Base-by-base conservation (phyloP, 805 yeast species). In the Pichia kluyveri region DNA sequence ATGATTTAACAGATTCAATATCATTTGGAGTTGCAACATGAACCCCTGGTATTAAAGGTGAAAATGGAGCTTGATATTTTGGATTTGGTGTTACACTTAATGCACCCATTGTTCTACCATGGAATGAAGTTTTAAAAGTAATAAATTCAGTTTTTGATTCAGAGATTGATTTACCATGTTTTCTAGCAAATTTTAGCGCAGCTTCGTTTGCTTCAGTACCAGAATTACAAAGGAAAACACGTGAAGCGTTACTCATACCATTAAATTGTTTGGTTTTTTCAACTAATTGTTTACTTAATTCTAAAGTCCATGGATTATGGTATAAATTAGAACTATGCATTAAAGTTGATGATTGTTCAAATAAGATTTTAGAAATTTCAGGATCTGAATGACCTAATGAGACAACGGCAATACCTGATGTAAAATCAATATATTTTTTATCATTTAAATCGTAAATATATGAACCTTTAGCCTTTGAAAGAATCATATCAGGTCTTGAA, bases 371-470 rank as follows among this genome's bases (percentile, higher is more conserved):
- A 8, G 95, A 76, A 37, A 93, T 75, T 52, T 80, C 83, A 5
- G 81, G 79, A 57, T 93, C 76, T 27, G 89, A 71, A 61, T 93
- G 98, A 3, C 99, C 99, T 53, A 93, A 70, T 1, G 86, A 83
- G n/a, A 96, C 91, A 15, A 93, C 99, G 1, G 99, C 98, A 56
- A 93, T 91, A 46, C 99, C 99, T 2, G 97, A 89, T 1, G 91
- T 82, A 67, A 93, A 91, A 62, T 93, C 99, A 44, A 93, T 73
- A 60, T 83, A 93, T 61, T 83, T 75, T 38, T 79, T 73, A 51
- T 84, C 83, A 57, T 86, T 88, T 43, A 83, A 66, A 64, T 93
- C 99, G 72, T 82, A 89, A 47, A 93, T 63, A 46, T 72, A 71
- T n/a, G 89, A 78, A 18, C 96, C 96, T 56, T 79, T 67, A 36